These are phyloP conservation scores for Pseudopyrenochaeta lycopersici DNA, from an alignment of 2,329 filamentous ascomycete species.

Conservation along the genomic window DNA sequence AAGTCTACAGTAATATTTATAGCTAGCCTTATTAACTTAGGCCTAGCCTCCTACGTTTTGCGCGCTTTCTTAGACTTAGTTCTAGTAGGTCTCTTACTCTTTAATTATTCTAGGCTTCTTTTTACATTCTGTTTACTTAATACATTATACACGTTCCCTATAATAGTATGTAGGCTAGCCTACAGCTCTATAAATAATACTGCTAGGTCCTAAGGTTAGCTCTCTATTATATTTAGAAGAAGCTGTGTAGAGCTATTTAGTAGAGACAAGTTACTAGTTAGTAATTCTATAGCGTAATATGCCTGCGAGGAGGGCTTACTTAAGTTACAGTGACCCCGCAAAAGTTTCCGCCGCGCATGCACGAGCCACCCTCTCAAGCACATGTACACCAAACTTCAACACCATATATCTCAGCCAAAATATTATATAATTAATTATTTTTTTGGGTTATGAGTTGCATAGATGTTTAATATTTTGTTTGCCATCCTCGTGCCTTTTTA, in stretches of 20 bases:
- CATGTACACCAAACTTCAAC: too few relatives aligned
- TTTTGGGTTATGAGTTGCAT: too few relatives aligned
- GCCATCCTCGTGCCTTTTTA: too few relatives aligned
- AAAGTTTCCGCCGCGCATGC: too few relatives aligned
- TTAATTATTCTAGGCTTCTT: too few relatives aligned
- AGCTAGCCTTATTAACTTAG: background rate
- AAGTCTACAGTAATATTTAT: background rate
- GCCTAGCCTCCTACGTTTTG: background rate
- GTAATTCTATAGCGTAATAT: background rate
- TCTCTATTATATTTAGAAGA: conserved; percentile 2
- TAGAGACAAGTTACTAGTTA: background rate
- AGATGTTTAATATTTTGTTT: too few relatives aligned
- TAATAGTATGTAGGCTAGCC: background rate
- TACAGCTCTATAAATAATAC: background rate
- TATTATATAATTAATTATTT: too few relatives aligned
- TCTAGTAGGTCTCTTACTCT: background rate
- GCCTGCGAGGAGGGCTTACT: background rate
- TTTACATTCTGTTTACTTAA: background rate
- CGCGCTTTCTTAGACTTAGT: background rate
- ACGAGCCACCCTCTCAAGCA: too few relatives aligned
- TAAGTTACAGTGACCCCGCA: too few relatives aligned
- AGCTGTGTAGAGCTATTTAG: conserved; percentile 1
- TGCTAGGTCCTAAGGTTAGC: background rate
- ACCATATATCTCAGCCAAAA: too few relatives aligned
- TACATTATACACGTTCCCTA: background rate